Base-by-base conservation (phyloP, 345 rosid species). In the Conringia planisiliqua region DNA sequence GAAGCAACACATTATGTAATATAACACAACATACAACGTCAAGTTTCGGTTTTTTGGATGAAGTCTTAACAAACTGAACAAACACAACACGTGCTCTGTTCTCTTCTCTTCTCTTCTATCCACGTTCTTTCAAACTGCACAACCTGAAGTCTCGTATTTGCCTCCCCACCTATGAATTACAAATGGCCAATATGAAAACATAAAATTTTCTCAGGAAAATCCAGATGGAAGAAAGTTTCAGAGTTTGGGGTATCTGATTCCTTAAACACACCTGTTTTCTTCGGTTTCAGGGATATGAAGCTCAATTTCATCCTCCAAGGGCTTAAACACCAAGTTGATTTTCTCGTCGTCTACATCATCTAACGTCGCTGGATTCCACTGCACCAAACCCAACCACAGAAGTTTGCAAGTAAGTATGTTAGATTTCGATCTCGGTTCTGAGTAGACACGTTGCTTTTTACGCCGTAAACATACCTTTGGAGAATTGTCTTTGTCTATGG, bases 401-500 rank as follows among this genome's bases (percentile, higher is more conserved):
- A 47, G 63, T 6, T 47, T 27, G 22, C 36, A 60, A 58, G 24
- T 26, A 6, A 47, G 56, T 46, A 42, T 68, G 56, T 27, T 39
- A 50, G 16, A 38, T 13, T 10, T 5, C 24, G 5, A 66, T 59
- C 40, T 64, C 18, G 29, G 63, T 48, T 48, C 26, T 7, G 50
- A 59, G 62, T 55, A 33, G 24, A 74, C 52, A 26, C 30, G 26
- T 2, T 46, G 1, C 11, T 36, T 76, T 7, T 12, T 56, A 48
- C 52, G 70, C 43, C 3, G 50, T 61, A 38, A 69, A 50, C 36
- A 59, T 40, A 95, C 99, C 91, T 92, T 95, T 24, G 96, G 99
- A 71, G 93, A 74, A 78, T 87, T 95, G 74, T 91, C 97, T 82
- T 90, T 95, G 80, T 95, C 99, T 61, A 95, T 84, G 80, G 92